Conservation (phyloP, 2,329 filamentous ascomycete species). For the Fusarium sp. region DNA sequence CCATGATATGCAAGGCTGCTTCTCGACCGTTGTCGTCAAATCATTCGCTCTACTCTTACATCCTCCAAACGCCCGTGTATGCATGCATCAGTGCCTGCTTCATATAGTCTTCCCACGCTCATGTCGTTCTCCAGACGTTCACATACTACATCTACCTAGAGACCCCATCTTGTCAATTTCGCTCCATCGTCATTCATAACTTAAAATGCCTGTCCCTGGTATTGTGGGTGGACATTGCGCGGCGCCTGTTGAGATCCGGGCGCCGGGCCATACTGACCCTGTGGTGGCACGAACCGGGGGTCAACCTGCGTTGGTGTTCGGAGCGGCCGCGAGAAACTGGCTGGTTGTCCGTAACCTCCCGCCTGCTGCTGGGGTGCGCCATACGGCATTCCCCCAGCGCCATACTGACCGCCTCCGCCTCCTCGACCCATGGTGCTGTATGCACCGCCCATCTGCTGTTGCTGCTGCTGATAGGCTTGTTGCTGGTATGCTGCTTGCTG, state of each 20-base stretch:
- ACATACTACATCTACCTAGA: slow-evolving; percentile 3
- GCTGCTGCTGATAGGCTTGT: slow-evolving; percentile 45
- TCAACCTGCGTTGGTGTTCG: slow-evolving; percentile 46
- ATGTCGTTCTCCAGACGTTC: slow-evolving; percentile 16
- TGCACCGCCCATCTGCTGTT: slow-evolving; percentile 42
- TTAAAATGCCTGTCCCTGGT: slow-evolving; percentile 54
- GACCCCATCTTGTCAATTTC: neutral
- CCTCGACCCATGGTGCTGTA: slow-evolving; percentile 43
- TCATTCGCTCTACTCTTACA: slow-evolving; percentile 15
- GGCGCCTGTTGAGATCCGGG: slow-evolving; percentile 31
- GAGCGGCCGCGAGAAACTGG: slow-evolving; percentile 51
- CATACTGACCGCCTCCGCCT: slow-evolving; percentile 34
- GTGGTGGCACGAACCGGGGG: slow-evolving; percentile 45
- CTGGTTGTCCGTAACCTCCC: slow-evolving; percentile 35
- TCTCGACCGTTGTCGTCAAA: slow-evolving; percentile 21
- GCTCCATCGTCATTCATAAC: neutral
- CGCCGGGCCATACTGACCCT: slow-evolving; percentile 47
- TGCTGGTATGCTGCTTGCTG: slow-evolving; percentile 43
- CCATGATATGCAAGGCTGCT: slow-evolving; percentile 30
- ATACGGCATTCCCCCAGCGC: slow-evolving; percentile 34
- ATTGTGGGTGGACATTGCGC: slow-evolving; percentile 45
- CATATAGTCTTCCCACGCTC: slow-evolving; percentile 20
- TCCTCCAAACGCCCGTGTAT: slow-evolving; percentile 37
- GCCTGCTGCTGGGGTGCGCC: slow-evolving; percentile 39
- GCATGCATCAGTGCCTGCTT: slow-evolving; percentile 27